Evolutionary conservation across 2,329 filamentous ascomycete species (phyloP), one percentile per base, ranked within the genome.

Genomic region (Pyrenophora graminea): DNA sequence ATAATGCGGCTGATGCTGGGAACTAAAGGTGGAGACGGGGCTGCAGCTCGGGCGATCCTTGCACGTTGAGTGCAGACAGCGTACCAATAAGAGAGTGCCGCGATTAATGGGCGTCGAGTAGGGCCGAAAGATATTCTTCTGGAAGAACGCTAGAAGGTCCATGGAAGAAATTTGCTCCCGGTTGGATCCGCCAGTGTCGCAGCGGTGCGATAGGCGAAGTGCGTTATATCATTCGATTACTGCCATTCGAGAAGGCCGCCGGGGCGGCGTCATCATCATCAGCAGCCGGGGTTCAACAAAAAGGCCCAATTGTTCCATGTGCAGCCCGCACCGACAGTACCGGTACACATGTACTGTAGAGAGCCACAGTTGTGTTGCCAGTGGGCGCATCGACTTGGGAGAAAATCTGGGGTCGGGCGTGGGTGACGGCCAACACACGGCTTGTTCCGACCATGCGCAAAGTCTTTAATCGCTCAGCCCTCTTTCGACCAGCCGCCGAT

Each of bases 1-100:
- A 9, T 30, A 30, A 55, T 57, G 61, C 53, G 57, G 53, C 51
- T 64, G 63, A 67, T 60, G 62, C 61, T 63, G 47, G 55, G 49
- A 59, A 55, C 53, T 49, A 62, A 62, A 64, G 63, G 62, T 61
- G 56, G 58, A 62, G 63, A 63, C 63, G 61, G 60, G 63, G 64
- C 62, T 59, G 58, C 56, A 62, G 56, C 48, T 63, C 58, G 64
- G 59, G 34, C 45, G 45, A 56, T 51, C 55, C 36, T 62, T 62
- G 27, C 55, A 54, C 34, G n/a, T 51, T 58, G 36, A 25, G 55
- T 61, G 44, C 46, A 31, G 33, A 31, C 9, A 27, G 2, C 5
- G 19, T 21, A 21, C 58, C 53, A 61, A 61, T 61, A 44, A 59
- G 10, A 25, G 8, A 13, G 7, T 21, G 23, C 31, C 36, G 49